These are phyloP conservation scores for Eucalyptus coolabah DNA, from an alignment of 345 rosid genomes.

Conservation along the genomic window DNA sequence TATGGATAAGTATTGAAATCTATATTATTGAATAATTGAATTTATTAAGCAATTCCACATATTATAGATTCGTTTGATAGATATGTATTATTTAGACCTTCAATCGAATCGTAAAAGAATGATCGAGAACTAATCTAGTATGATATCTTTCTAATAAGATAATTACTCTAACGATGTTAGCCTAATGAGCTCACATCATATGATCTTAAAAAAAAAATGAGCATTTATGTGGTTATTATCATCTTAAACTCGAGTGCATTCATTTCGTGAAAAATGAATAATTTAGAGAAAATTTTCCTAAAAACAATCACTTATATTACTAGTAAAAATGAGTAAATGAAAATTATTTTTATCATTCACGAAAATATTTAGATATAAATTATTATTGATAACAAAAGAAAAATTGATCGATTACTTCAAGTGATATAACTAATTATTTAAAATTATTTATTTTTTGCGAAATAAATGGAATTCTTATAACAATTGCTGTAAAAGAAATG, in stretches of 20 bases:
- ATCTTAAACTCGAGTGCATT: accelerated
- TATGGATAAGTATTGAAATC: background rate
- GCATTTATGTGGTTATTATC: background rate
- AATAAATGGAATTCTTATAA: no score
- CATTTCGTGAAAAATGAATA: accelerated
- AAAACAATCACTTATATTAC: accelerated
- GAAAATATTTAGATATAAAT: no score
- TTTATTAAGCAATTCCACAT: background rate
- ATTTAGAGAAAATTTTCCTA: accelerated
- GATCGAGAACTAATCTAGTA: background rate
- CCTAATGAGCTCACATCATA: no score
- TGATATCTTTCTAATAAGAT: background rate
- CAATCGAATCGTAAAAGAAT: background rate
- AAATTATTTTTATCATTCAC: no score
- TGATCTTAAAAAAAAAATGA: background rate
- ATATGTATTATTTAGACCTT: background rate
- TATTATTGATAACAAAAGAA: accelerated
- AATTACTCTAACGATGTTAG: accelerated
- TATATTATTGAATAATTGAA: background rate
- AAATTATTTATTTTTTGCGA: accelerated
- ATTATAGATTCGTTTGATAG: accelerated
- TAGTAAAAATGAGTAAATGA: no score
- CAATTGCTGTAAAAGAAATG: accelerated
- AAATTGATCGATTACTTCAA: accelerated
- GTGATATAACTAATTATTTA: no score